A percentile compares a stretch with the other conserved stretches of the same genome.
These are phyloP conservation scores for Calonectria hawksworthii DNA, from an alignment of 2,329 filamentous ascomycete genomes.

Conservation along the genomic window DNA sequence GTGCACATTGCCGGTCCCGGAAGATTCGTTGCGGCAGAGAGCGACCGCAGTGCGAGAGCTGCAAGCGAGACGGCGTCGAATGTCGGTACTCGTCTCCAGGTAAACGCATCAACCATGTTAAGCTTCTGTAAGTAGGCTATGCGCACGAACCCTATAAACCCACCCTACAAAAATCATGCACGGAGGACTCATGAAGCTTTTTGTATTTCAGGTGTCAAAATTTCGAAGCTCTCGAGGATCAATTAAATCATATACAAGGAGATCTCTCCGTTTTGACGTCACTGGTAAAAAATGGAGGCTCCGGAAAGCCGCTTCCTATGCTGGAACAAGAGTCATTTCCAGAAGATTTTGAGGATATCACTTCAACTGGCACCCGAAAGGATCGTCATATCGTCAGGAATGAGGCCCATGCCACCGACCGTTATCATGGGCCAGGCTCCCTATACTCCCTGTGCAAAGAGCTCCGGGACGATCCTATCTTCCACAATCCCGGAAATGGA, in stretches of 20 bases:
- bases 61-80: constrained; percentile 47
- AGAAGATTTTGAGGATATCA: constrained; percentile 14
- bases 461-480: constrained; percentile 39
- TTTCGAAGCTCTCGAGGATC: constrained; percentile 45
- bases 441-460: constrained; percentile 44
- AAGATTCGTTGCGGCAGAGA: constrained; percentile 47
- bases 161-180: neutral
- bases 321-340: constrained; percentile 25
- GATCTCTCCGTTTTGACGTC: constrained; percentile 45
- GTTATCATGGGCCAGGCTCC: constrained; percentile 44
- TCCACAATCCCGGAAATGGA: constrained; percentile 16
- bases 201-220: constrained; percentile 45
- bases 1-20: constrained; percentile 45
- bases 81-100: constrained; percentile 47
- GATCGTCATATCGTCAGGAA: constrained; percentile 40
- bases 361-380: constrained; percentile 10
- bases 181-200: constrained; percentile 33
- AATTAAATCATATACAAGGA: constrained; percentile 44
- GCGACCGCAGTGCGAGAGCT: constrained; percentile 47
- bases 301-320: constrained; percentile 22
- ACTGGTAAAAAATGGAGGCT: constrained; percentile 39
- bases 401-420: constrained; percentile 35
- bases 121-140: constrained; percentile 43
- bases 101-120: constrained; percentile 47
- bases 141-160: constrained; percentile 14